A percentile compares a stretch with the other conserved stretches of the same genome.
Conservation (phyloP, 257 asterid species). For the Anisodus acutangulus region DNA sequence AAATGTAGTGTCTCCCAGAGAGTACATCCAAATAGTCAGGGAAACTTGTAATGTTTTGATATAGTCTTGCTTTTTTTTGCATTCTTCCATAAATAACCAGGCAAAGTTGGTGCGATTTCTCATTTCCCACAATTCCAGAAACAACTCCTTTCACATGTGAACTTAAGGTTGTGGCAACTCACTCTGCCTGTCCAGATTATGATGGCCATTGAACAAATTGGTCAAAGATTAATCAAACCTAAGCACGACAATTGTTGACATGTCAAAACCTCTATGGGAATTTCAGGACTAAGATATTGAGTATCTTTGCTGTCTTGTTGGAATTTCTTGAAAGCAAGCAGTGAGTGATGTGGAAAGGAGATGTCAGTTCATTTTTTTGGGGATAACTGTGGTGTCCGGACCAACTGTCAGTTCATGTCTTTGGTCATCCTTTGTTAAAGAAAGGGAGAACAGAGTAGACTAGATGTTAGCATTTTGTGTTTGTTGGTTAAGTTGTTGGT, state of each 20-base stretch:
- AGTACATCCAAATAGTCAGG: conserved; percentile 4
- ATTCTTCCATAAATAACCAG: background rate
- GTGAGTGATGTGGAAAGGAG: conserved; percentile 11
- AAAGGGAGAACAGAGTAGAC: background rate
- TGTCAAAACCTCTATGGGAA: no score
- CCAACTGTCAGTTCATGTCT: background rate
- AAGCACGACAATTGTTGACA: no score
- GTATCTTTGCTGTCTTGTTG: conserved; percentile 9
- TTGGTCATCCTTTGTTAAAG: background rate
- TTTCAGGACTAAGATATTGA: background rate
- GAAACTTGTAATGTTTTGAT: background rate
- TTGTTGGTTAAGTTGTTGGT: conserved; percentile 5
- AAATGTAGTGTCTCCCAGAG: conserved; percentile 9
- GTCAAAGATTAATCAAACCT: no score
- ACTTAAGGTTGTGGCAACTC: background rate
- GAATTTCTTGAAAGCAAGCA: background rate
- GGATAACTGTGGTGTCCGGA: background rate
- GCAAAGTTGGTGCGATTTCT: background rate
- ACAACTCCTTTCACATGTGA: background rate
- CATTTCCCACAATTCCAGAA: background rate
- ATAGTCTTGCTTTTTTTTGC: conserved; percentile 16
- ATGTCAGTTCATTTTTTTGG: background rate
- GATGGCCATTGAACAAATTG: background rate
- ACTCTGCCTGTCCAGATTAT: background rate
- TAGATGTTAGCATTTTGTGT: background rate